Conservation (phyloP, 345 rosid genomes). For the Melastoma malabathricum region DNA sequence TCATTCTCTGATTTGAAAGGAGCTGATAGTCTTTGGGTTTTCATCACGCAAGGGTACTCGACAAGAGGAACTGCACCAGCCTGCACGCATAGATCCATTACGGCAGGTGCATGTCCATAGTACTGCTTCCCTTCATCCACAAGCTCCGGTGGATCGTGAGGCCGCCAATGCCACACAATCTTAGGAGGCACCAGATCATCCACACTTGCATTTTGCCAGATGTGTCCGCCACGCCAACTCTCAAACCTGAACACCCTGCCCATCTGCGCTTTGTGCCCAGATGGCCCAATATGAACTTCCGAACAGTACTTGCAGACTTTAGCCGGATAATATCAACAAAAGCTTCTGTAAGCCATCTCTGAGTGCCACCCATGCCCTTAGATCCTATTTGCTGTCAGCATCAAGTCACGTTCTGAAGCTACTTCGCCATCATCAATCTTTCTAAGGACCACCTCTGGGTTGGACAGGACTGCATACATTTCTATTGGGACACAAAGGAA, state of each 20-base stretch:
- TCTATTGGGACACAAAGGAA: background rate
- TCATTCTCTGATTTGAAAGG: too few relatives aligned
- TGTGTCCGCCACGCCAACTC: constrained; percentile 64
- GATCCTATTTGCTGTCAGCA: constrained; percentile 35
- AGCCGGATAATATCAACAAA: constrained; percentile 47
- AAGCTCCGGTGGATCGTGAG: constrained; percentile 69
- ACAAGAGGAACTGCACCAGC: constrained; percentile 53
- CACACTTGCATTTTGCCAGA: constrained; percentile 68
- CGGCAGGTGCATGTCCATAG: constrained; percentile 84
- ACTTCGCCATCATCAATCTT: constrained; percentile 21
- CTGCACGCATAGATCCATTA: constrained; percentile 59
- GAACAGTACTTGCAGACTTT: constrained; percentile 69
- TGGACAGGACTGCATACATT: constrained; percentile 6
- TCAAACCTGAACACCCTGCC: constrained; percentile 79
- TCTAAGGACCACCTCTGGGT: constrained; percentile 6
- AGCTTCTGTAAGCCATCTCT: constrained; percentile 49
- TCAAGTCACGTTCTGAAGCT: constrained; percentile 27
- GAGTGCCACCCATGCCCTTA: constrained; percentile 62
- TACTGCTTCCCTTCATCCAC: constrained; percentile 43
- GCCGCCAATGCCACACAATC: constrained; percentile 62
- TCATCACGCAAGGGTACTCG: constrained; percentile 57
- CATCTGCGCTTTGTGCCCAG: constrained; percentile 73
- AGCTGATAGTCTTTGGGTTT: constrained; percentile 28
- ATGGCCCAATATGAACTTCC: constrained; percentile 71
- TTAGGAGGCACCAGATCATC: constrained; percentile 70